Conservation (phyloP, 768 basidiomycete species). For the Rhodotorula kratochvilovae region DNA sequence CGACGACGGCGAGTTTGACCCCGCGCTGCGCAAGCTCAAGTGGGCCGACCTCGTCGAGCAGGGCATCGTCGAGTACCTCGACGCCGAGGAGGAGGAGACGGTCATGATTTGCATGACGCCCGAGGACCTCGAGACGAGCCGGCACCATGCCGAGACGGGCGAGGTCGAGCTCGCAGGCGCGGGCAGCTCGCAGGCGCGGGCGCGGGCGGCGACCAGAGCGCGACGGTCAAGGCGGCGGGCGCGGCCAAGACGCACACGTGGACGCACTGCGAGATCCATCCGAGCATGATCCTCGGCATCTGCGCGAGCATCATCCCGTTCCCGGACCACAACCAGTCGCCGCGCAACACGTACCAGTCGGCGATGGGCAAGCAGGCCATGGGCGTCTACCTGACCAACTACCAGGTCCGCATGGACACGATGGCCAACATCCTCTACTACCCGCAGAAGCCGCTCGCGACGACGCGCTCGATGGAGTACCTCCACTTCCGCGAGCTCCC, state of each 20-base stretch:
- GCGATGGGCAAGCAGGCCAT: slow-evolving; percentile 99
- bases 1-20: slow-evolving; percentile 65
- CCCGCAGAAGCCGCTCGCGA: slow-evolving; percentile 96
- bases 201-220: slow-evolving; percentile 73
- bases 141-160: slow-evolving; percentile 55
- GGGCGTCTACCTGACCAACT: slow-evolving; percentile 98
- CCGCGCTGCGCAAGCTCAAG: slow-evolving; percentile 54
- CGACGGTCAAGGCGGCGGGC: slow-evolving; percentile 66
- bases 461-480: slow-evolving; percentile 98
- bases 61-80: slow-evolving; percentile 87
- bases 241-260: slow-evolving; percentile 80
- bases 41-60: slow-evolving; percentile 81
- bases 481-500: slow-evolving; percentile 97
- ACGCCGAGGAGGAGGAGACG: slow-evolving; percentile 98
- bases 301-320: slow-evolving; percentile 99
- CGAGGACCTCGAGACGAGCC: slow-evolving; percentile 85
- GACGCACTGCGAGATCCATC: slow-evolving; percentile 99
- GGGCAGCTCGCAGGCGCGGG: too few species aligned
- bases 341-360: slow-evolving; percentile 99
- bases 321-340: slow-evolving; percentile 99
- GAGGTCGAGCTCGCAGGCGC: slow-evolving; percentile 46
- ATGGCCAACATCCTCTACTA: slow-evolving; percentile 99
- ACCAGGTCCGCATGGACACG: slow-evolving; percentile 97
- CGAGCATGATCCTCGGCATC: slow-evolving; percentile 96
- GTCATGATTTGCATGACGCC: slow-evolving; percentile 99